These are phyloP conservation scores for Corymbia maculata DNA, from an alignment of 345 rosid genomes.

Conservation along the genomic window DNA sequence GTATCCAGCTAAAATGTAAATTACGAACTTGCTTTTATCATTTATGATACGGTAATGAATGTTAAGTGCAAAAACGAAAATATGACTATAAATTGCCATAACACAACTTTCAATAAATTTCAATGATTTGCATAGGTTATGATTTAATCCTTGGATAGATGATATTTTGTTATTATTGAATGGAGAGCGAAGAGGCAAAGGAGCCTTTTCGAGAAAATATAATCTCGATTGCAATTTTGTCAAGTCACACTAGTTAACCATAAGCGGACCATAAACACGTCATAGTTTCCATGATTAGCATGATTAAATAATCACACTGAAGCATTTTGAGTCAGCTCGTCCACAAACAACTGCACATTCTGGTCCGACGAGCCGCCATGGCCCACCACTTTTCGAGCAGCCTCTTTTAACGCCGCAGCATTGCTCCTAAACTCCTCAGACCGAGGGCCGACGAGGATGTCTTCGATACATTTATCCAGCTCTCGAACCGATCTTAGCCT, in stretches of 20 bases:
- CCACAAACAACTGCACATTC: conserved; percentile 44
- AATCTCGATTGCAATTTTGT: background rate
- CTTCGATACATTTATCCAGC: conserved; percentile 33
- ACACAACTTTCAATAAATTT: background rate
- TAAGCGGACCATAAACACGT: background rate
- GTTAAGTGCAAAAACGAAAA: background rate
- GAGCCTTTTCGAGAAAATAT: background rate
- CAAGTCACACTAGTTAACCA: background rate
- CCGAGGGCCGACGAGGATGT: conserved; percentile 18
- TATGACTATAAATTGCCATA: background rate
- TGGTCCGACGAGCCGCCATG: conserved; percentile 59
- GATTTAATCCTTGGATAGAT: background rate
- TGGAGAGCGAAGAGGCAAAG: rapidly evolving
- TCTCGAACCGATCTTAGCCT: conserved; percentile 22
- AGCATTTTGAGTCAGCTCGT: conserved; percentile 15
- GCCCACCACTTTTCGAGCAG: conserved; percentile 51
- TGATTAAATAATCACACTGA: background rate
- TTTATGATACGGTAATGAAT: background rate
- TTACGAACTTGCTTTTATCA: background rate
- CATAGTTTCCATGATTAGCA: background rate
- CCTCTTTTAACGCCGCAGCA: conserved; percentile 45
- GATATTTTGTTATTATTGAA: background rate
- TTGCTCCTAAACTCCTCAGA: conserved; percentile 35
- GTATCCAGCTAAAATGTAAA: background rate
- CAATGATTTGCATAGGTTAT: background rate